Evolutionary conservation across 805 yeast genomes (phyloP).

Genomic region (Schwanniomyces polymorphus): DNA sequence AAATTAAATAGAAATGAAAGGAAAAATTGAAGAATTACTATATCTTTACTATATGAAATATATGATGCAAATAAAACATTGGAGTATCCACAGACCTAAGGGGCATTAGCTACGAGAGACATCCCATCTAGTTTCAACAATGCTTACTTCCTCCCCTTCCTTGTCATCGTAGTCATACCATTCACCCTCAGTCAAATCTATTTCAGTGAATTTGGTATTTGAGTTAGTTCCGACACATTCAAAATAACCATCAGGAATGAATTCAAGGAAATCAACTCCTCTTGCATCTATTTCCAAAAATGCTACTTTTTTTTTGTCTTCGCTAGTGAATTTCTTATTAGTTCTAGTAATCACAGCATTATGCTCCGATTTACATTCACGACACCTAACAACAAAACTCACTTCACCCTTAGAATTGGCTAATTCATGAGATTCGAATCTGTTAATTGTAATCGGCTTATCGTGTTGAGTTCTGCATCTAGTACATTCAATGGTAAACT

Average conservation of each 20-base stretch:
- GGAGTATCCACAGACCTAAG: neutral
- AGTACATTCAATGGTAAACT: slow-evolving; percentile 73
- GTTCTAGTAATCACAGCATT: slow-evolving; percentile 35
- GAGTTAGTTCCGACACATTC: slow-evolving; percentile 54
- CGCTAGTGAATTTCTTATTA: slow-evolving; percentile 32
- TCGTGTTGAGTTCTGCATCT: slow-evolving; percentile 77
- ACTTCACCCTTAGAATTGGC: slow-evolving; percentile 80
- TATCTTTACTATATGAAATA: neutral
- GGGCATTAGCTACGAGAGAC: slow-evolving; percentile 31
- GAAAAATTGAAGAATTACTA: too few species aligned
- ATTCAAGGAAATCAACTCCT: slow-evolving; percentile 73
- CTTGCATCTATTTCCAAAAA: slow-evolving; percentile 79
- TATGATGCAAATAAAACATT: neutral
- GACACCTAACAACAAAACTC: slow-evolving; percentile 76
- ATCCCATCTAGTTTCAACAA: slow-evolving; percentile 72
- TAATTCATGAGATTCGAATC: slow-evolving; percentile 64
- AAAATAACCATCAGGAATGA: slow-evolving; percentile 67
- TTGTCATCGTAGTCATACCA: slow-evolving; percentile 96
- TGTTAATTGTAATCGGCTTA: slow-evolving; percentile 67
- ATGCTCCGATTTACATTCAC: slow-evolving; percentile 52
- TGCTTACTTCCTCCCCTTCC: slow-evolving; percentile 74
- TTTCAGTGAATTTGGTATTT: slow-evolving; percentile 54
- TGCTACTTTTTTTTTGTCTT: slow-evolving; percentile 43
- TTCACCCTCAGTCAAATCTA: slow-evolving; percentile 77
- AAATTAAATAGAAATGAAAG: too few species aligned